Evolutionary conservation across 2,329 filamentous ascomycete genomes (phyloP).

Genomic region (Cryphonectria nitschkei): DNA sequence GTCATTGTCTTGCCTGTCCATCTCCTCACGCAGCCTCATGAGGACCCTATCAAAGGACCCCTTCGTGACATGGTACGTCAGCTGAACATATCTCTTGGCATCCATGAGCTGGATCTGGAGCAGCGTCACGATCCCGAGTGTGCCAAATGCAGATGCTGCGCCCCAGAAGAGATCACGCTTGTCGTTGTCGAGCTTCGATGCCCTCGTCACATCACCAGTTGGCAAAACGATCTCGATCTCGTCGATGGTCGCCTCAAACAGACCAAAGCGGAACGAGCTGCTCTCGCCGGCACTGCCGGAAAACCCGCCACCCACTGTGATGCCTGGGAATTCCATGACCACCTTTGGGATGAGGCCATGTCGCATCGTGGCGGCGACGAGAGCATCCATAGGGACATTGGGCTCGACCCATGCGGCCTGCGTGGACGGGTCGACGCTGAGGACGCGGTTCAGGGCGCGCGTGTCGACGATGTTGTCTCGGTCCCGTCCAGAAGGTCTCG

Average conservation of each 20-base stretch:
- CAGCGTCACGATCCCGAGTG: conserved; percentile 62
- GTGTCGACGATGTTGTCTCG: conserved; percentile 67
- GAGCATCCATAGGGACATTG: conserved; percentile 69
- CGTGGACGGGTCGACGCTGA: conserved; percentile 57
- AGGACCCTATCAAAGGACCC: conserved; percentile 48
- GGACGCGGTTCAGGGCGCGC: conserved; percentile 63
- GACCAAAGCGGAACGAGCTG: conserved; percentile 66
- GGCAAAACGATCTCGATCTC: conserved; percentile 66
- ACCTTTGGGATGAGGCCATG: conserved; percentile 64
- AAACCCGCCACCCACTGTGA: conserved; percentile 70
- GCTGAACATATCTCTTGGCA: conserved; percentile 58
- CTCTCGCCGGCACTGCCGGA: conserved; percentile 70
- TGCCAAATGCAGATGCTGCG: conserved; percentile 63
- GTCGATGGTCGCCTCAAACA: conserved; percentile 67
- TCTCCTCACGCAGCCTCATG: conserved; percentile 42
- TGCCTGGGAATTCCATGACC: conserved; percentile 73
- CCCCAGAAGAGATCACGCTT: conserved; percentile 61
- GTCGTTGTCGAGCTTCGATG: conserved; percentile 50
- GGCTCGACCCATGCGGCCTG: conserved; percentile 67
- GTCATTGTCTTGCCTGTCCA: conserved; percentile 48
- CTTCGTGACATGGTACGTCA: conserved; percentile 55
- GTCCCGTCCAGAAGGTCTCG: conserved; percentile 58
- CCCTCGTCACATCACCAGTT: conserved; percentile 56
- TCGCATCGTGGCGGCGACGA: conserved; percentile 60
- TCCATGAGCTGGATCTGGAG: conserved; percentile 60